Percentiles rank a stretch among this genome's conserved stretches.
phyloP scores from a whole-genome alignment of 1,139 yeast genomes.

The Petasospora fabianii region DNA sequence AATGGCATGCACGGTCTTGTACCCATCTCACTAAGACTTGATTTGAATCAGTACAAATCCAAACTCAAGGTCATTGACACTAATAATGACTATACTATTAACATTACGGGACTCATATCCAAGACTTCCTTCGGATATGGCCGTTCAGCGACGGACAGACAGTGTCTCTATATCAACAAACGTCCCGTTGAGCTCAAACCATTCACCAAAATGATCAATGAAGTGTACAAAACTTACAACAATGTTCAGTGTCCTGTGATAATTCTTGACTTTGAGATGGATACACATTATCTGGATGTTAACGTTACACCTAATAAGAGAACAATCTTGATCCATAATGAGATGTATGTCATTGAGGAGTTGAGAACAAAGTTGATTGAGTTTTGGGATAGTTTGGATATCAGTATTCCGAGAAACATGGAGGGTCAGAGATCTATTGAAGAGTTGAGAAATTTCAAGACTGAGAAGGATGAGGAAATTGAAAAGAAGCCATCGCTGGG shows the following conservation, averaged over 20 bases:
- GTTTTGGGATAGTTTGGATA: conserved; percentile 45
- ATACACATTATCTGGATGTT: conserved; percentile 59
- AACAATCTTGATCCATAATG: conserved; percentile 65
- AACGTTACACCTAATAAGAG: conserved; percentile 92
- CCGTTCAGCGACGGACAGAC: conserved; percentile 68
- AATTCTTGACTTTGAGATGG: conserved; percentile 54
- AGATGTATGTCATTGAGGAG: conserved; percentile 49
- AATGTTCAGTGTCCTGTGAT: conserved; percentile 73
- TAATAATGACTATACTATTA: conserved; percentile 9
- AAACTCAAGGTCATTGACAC: conserved; percentile 9
- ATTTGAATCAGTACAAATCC: conserved; percentile 24
- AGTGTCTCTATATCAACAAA: conserved; percentile 64
- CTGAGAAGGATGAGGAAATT: neutral
- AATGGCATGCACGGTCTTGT: conserved; percentile 56
- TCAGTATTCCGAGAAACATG: conserved; percentile 26
- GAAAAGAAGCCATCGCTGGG: neutral
- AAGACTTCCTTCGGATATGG: conserved; percentile 60
- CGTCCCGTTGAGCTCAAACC: conserved; percentile 67
- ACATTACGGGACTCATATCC: conserved; percentile 36
- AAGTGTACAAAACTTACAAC: conserved; percentile 67
- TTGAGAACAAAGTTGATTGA: conserved; percentile 40
- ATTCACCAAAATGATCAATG: conserved; percentile 61
- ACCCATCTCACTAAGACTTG: conserved; percentile 39
- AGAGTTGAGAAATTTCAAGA: conserved; percentile 6
- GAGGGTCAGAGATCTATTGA: conserved; percentile 9